Evolutionary conservation across 768 basidiomycete species (phyloP).

Genomic region (Suillus occidentalis): DNA sequence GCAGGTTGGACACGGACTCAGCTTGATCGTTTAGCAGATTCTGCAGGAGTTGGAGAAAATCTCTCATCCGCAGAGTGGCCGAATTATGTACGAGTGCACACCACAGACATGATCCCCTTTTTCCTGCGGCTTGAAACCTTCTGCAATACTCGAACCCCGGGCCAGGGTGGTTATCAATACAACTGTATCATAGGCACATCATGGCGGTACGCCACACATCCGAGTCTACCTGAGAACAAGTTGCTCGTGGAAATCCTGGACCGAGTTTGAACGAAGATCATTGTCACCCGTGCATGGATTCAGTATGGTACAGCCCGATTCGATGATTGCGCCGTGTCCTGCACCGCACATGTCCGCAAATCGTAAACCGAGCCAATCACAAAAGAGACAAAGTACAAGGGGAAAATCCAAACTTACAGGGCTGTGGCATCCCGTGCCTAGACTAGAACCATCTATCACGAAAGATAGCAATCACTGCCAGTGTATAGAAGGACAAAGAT

Average conservation of each 20-base stretch:
- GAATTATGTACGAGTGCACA: neutral
- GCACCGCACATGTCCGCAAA: neutral
- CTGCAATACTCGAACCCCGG: neutral
- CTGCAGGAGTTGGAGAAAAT: neutral
- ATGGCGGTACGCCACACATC: neutral
- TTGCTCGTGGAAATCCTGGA: neutral
- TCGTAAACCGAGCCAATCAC: neutral
- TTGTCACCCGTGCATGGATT: neutral
- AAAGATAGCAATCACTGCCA: neutral
- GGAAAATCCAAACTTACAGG: neutral
- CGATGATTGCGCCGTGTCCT: neutral
- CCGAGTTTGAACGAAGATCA: neutral
- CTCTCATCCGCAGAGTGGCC: neutral
- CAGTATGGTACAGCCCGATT: neutral
- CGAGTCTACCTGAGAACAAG: neutral
- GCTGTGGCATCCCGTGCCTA: neutral
- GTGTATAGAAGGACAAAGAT: neutral
- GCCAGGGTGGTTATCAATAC: neutral
- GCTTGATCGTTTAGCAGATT: neutral
- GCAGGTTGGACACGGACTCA: neutral
- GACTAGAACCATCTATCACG: neutral
- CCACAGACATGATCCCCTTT: neutral
- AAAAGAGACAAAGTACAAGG: neutral
- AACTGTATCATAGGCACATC: neutral
- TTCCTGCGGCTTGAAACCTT: neutral